Percentiles rank a stretch among this genome's conserved stretches.
Evolutionary conservation across 1,139 yeast species (phyloP).

Genomic region (Saccharomyces hybrid): DNA sequence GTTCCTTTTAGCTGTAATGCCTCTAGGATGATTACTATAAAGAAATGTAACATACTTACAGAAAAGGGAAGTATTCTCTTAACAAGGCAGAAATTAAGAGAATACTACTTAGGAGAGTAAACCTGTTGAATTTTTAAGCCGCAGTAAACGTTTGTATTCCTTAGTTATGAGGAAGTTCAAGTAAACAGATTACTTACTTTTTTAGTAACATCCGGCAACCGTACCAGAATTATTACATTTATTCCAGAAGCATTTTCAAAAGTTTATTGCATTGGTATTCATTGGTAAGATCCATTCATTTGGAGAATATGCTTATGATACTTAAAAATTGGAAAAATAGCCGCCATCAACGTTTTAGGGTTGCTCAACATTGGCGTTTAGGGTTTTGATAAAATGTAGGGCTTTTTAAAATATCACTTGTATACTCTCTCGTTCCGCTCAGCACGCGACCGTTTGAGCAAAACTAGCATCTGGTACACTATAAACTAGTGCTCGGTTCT

Average conservation of each 20-base stretch:
- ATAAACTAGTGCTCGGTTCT: not conserved
- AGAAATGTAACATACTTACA: not conserved
- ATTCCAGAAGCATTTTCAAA: not conserved
- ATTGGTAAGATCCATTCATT: not conserved
- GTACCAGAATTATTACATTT: not conserved
- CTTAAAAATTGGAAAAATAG: not conserved
- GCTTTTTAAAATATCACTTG: not conserved
- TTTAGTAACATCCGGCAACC: not conserved
- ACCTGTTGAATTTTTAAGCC: not conserved
- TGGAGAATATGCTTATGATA: not conserved
- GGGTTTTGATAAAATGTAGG: not conserved
- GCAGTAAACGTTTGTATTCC: not conserved
- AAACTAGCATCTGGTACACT: not conserved
- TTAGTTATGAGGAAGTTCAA: no score
- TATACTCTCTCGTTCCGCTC: not conserved
- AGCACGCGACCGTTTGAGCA: not conserved
- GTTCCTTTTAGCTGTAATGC: not conserved
- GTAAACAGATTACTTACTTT: not conserved
- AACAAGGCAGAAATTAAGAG: no score
- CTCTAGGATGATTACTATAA: not conserved
- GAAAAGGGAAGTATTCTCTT: not conserved
- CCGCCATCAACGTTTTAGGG: not conserved
- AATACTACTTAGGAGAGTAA: not conserved
- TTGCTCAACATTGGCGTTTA: not conserved
- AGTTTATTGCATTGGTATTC: no score